Evolutionary conservation across 495 filamentous ascomycete species (phyloP).

Genomic region (Penicillium arizonense): DNA sequence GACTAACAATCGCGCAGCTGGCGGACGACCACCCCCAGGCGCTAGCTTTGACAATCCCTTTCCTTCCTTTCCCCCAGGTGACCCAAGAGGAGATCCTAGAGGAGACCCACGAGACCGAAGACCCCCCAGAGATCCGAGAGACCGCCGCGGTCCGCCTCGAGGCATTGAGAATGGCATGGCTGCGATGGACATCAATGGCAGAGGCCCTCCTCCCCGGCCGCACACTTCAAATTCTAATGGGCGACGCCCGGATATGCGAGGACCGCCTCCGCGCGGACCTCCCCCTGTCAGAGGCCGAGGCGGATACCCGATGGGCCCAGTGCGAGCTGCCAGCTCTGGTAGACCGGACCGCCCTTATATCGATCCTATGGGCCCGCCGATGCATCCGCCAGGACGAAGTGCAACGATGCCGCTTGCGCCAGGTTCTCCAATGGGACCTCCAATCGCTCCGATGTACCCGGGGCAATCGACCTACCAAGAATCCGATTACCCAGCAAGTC

Average conservation of each 20-base stretch:
- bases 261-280: conserved; percentile 27
- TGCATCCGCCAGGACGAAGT: conserved; percentile 33
- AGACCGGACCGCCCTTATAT: conserved; percentile 26
- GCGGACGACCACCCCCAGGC: conserved; percentile 38
- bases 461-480: conserved; percentile 35
- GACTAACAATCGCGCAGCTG: conserved; percentile 21
- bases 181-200: conserved; percentile 54
- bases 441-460: conserved; percentile 23
- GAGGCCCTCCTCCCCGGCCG: conserved; percentile 32
- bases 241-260: conserved; percentile 30
- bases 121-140: conserved; percentile 20
- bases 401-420: conserved; percentile 36
- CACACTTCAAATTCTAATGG: conserved; percentile 38
- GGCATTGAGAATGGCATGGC: conserved; percentile 55
- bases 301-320: conserved; percentile 21
- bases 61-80: conserved; percentile 54
- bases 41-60: conserved; percentile 67
- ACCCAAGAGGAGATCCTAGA: conserved; percentile 23
- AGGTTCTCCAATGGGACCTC: conserved; percentile 12
- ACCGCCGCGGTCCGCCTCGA: conserved; percentile 22
- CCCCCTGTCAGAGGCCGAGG: conserved; percentile 21
- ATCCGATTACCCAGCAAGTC: conserved; percentile 16
- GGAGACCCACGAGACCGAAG: conserved; percentile 22
- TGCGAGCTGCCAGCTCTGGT: conserved; percentile 28
- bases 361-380: conserved; percentile 27